These are phyloP conservation scores for Rhytidhysteron rufulum DNA, from an alignment of 2,329 filamentous ascomycete species.

Conservation along the genomic window DNA sequence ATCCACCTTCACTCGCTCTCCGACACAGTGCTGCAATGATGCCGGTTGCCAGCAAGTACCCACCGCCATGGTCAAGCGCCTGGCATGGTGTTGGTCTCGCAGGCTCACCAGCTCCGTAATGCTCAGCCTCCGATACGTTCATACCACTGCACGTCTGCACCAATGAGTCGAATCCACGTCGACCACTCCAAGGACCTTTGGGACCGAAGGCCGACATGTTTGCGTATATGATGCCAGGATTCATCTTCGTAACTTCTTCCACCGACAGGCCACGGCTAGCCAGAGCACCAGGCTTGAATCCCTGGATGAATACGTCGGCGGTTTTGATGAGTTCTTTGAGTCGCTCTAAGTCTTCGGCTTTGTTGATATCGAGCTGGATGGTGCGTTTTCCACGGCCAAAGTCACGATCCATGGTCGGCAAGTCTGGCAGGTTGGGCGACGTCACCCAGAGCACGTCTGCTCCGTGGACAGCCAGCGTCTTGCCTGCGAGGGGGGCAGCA, in stretches of 20 bases:
- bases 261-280: slow-evolving; percentile 41
- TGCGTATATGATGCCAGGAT: slow-evolving; percentile 47
- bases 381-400: slow-evolving; percentile 49
- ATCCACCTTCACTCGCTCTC: slow-evolving; percentile 42
- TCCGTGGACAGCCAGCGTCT: slow-evolving; percentile 42
- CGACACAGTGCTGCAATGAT: slow-evolving; percentile 51
- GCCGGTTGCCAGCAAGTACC: slow-evolving; percentile 54
- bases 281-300: slow-evolving; percentile 49
- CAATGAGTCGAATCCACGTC: slow-evolving; percentile 54
- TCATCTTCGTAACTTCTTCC: slow-evolving; percentile 35
- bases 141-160: slow-evolving; percentile 55
- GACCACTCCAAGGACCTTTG: slow-evolving; percentile 42
- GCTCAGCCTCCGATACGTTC: slow-evolving; percentile 53
- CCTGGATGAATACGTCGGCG: slow-evolving; percentile 53
- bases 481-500: slow-evolving; percentile 42
- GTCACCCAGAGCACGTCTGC: slow-evolving; percentile 48
- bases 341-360: slow-evolving; percentile 36
- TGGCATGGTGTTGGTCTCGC: slow-evolving; percentile 50
- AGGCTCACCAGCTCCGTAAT: slow-evolving; percentile 36
- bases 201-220: slow-evolving; percentile 53
- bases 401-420: slow-evolving; percentile 37
- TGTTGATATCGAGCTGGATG: slow-evolving; percentile 46
- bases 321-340: slow-evolving; percentile 43
- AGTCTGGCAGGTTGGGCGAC: slow-evolving; percentile 41
- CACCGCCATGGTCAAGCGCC: slow-evolving; percentile 54